phyloP scores from a whole-genome alignment of 768 basidiomycete genomes.

The Mycena latifolia region DNA sequence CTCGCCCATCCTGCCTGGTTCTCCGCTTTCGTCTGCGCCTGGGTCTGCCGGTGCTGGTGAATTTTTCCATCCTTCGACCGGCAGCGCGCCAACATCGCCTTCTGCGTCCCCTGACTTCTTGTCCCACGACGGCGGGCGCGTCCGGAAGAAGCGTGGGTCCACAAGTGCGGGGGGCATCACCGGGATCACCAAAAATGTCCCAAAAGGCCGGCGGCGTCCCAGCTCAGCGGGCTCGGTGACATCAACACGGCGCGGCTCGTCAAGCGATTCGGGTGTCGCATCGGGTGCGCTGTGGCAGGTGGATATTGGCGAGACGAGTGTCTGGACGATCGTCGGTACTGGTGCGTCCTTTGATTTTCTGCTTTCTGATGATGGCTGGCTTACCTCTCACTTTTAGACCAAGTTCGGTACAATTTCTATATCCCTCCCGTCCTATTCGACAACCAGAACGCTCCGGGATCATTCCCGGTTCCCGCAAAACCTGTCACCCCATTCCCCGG shows the following conservation, averaged over 20 bases:
- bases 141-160: conserved; percentile 86
- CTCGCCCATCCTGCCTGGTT: conserved; percentile 74
- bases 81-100: conserved; percentile 79
- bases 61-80: conserved; percentile 72
- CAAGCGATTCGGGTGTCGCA: conserved; percentile 75
- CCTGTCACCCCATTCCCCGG: conserved; percentile 89
- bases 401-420: conserved; percentile 95
- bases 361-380: conserved; percentile 33
- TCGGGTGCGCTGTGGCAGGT: conserved; percentile 90
- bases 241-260: conserved; percentile 74
- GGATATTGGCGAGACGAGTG: conserved; percentile 93
- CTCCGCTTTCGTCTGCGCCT: conserved; percentile 76
- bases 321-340: conserved; percentile 95
- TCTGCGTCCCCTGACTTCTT: conserved; percentile 74
- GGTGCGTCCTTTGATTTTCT: conserved; percentile 61
- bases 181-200: conserved; percentile 63
- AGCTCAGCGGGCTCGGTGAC: conserved; percentile 81
- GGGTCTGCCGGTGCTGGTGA: conserved; percentile 66
- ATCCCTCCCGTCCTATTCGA: conserved; percentile 89
- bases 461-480: conserved; percentile 85
- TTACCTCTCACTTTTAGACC: conserved; percentile 61
- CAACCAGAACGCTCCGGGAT: conserved; percentile 78
- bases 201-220: conserved; percentile 76
- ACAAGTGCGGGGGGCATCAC: conserved; percentile 75
- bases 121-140: conserved; percentile 87